Evolutionary conservation across 352 stramenopile species (phyloP).

Genomic region (Pelagophyceae sp.): DNA sequence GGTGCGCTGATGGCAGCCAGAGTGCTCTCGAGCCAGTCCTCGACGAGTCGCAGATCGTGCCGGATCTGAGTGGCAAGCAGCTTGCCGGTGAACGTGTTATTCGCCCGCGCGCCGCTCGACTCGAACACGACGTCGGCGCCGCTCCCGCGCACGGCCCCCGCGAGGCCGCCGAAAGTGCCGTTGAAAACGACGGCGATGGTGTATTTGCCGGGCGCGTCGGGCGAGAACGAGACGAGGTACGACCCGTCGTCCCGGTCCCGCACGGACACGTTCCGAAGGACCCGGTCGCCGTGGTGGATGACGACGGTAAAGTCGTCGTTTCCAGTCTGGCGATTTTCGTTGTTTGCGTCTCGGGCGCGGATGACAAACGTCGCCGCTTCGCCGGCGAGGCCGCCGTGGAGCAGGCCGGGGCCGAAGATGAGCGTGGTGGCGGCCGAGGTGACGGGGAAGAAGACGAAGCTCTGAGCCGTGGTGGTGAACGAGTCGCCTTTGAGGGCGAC

Average conservation of each 20-base stretch:
- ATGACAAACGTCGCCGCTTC: conserved; percentile 69
- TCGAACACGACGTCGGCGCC: conserved; percentile 23
- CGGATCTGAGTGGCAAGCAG: conserved; percentile 26
- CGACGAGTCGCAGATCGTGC: conserved; percentile 26
- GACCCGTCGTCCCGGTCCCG: conserved; percentile 68
- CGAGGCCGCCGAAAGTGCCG: conserved; percentile 24
- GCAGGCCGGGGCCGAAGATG: conserved; percentile 73
- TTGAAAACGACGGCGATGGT: conserved; percentile 25
- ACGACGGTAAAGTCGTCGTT: conserved; percentile 71
- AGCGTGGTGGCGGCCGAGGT: conserved; percentile 66
- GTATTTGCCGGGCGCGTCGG: conserved; percentile 20
- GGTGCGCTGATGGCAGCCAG: neutral
- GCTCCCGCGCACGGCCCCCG: conserved; percentile 23
- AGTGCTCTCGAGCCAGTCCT: conserved; percentile 24
- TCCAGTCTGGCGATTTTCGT: conserved; percentile 61
- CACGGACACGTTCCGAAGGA: conserved; percentile 19
- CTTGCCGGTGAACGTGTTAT: conserved; percentile 35
- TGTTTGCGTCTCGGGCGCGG: conserved; percentile 69
- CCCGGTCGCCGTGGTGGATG: conserved; percentile 33
- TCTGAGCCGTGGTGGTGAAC: conserved; percentile 74
- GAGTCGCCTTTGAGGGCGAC: conserved; percentile 65
- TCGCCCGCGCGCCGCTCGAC: conserved; percentile 24
- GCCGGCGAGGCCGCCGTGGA: conserved; percentile 55
- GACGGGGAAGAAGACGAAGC: conserved; percentile 75
- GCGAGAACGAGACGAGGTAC: conserved; percentile 67